Conservation (phyloP, 148 eudicot genomes). For the Rhododendron mucronatum region DNA sequence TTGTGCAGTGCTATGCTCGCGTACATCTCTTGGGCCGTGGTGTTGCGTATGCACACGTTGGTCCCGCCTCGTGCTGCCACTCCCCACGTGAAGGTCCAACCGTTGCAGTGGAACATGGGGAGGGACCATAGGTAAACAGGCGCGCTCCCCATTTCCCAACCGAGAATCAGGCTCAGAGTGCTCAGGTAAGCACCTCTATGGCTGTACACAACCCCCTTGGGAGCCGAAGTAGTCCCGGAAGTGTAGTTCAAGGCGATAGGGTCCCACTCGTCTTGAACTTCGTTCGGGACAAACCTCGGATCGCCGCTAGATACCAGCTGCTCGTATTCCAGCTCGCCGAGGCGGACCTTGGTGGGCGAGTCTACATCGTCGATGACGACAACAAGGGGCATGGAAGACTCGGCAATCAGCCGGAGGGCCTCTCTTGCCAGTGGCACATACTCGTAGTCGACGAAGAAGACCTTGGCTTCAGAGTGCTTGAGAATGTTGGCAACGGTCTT, state of each 20-base stretch:
- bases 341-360: slow-evolving; percentile 42
- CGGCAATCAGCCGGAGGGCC: slow-evolving; percentile 42
- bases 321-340: slow-evolving; percentile 68
- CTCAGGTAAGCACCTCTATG: slow-evolving; percentile 32
- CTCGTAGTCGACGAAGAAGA: slow-evolving; percentile 66
- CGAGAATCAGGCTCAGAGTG: slow-evolving; percentile 62
- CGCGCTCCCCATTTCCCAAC: slow-evolving; percentile 76
- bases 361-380: slow-evolving; percentile 57
- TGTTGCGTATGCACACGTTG: slow-evolving; percentile 74
- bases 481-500: not conserved
- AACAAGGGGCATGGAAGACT: slow-evolving; percentile 34
- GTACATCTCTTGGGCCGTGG: slow-evolving; percentile 62
- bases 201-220: slow-evolving; percentile 86
- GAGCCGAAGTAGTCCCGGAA: slow-evolving; percentile 80
- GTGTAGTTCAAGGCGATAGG: slow-evolving; percentile 80
- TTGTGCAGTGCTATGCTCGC: slow-evolving; percentile 40
- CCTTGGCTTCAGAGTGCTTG: slow-evolving; percentile 34
- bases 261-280: slow-evolving; percentile 65
- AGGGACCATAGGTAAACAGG: slow-evolving; percentile 86
- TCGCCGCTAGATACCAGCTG: slow-evolving; percentile 43
- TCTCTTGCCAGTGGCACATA: slow-evolving; percentile 47
- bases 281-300: slow-evolving; percentile 25
- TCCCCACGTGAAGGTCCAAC: slow-evolving; percentile 99
- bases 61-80: slow-evolving; percentile 93
- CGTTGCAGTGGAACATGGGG: slow-evolving; percentile 97